Evolutionary conservation across 2,329 filamentous ascomycete genomes (phyloP).

Genomic region (Venturia pyrina): DNA sequence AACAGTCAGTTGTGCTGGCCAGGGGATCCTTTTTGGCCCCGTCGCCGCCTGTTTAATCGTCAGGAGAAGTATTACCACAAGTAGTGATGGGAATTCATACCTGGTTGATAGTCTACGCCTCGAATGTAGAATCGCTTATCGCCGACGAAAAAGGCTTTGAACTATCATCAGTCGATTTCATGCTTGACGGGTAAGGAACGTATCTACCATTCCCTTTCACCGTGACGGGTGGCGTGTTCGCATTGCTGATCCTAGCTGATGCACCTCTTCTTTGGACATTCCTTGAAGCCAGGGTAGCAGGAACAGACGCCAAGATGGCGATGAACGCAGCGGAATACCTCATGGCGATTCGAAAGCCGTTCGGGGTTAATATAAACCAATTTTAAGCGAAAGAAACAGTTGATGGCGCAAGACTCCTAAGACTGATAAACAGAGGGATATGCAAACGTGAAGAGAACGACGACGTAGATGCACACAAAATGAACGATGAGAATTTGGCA

Average conservation of each 20-base stretch:
- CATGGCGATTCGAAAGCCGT: not conserved
- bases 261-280: not conserved
- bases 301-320: not conserved
- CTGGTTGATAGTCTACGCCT: constrained; percentile 56
- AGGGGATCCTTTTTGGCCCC: constrained; percentile 54
- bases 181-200: not conserved
- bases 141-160: constrained; percentile 50
- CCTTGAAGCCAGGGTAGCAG: not conserved
- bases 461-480: not conserved
- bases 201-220: constrained; percentile 4
- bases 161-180: not conserved
- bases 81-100: constrained; percentile 16
- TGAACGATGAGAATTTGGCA: not conserved
- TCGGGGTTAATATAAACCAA: not conserved
- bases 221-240: constrained; percentile 5
- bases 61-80: not conserved
- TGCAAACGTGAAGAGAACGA: not conserved
- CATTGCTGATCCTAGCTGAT: not conserved
- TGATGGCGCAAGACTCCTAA: not conserved
- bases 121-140: constrained; percentile 50
- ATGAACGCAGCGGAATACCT: not conserved
- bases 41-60: not conserved
- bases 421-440: not conserved
- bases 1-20: constrained; percentile 58
- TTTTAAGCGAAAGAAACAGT: not conserved